Evolutionary conservation across 176 grass and related monocot genomes (phyloP).

Genomic region (Cenchrus fungigraminus): DNA sequence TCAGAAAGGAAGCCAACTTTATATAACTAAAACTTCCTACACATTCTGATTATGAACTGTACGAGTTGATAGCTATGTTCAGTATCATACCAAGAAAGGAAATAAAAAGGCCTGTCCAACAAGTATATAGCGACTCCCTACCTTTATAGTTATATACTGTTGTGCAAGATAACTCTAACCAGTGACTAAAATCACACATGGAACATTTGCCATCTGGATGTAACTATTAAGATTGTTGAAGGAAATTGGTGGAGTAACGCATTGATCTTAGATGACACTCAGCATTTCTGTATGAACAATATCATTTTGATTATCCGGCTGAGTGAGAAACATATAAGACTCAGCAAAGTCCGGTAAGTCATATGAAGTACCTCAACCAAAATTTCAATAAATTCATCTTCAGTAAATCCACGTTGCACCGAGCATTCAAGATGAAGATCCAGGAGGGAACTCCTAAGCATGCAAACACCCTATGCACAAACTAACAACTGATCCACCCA

Average conservation of each 20-base stretch:
- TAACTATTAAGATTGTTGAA: not conserved
- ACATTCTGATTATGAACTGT: conserved; percentile 4
- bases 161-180: not conserved
- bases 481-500: not conserved
- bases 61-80: not conserved
- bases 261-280: not conserved
- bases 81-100: conserved; percentile 17
- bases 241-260: not conserved
- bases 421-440: not conserved
- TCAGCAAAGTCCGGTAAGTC: not conserved
- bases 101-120: not conserved
- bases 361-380: not conserved
- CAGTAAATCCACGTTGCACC: not conserved
- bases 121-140: not conserved
- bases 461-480: conserved; percentile 8
- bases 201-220: not conserved
- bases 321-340: not conserved
- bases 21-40: conserved; percentile 14
- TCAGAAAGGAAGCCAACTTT: not conserved
- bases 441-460: not conserved
- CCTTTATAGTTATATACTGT: not conserved
- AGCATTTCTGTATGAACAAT: not conserved
- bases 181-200: not conserved
- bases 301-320: not conserved
- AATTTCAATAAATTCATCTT: not conserved